Conservation (phyloP, 495 filamentous ascomycete species). For the Xylaria intraflava region DNA sequence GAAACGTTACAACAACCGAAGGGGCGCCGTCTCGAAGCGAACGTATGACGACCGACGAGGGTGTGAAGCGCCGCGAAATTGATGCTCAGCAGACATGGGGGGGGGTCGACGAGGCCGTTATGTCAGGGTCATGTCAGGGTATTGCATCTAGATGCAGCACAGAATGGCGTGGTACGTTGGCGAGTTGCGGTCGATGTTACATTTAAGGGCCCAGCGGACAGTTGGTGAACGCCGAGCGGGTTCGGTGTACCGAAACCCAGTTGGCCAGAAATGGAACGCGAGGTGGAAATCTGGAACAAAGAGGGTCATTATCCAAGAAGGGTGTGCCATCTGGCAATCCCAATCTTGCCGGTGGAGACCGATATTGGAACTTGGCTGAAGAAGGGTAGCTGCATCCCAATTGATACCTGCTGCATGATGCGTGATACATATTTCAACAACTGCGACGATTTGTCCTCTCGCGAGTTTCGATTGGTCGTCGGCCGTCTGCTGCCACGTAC, state of each 20-base stretch:
- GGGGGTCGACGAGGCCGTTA: constrained; percentile 15
- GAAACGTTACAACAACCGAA: constrained; percentile 24
- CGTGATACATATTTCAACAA: constrained; percentile 7
- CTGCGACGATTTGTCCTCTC: not conserved
- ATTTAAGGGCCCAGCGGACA: constrained; percentile 14
- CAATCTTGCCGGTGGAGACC: constrained; percentile 28
- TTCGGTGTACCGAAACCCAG: constrained; percentile 13
- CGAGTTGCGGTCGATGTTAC: constrained; percentile 12
- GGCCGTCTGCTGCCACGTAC: constrained; percentile 9
- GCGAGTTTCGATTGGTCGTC: constrained; percentile 4
- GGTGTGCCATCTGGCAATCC: constrained; percentile 45
- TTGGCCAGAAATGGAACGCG: constrained; percentile 22
- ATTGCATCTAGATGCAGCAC: constrained; percentile 17
- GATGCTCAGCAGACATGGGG: constrained; percentile 17
- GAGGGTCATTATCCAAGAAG: constrained; percentile 36
- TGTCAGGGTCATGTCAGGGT: constrained; percentile 20
- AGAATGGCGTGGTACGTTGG: constrained; percentile 18
- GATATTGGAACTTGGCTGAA: constrained; percentile 19
- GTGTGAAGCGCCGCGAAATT: constrained; percentile 24
- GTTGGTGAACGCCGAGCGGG: constrained; percentile 22
- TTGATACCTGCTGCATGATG: constrained; percentile 16
- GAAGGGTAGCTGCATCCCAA: constrained; percentile 13
- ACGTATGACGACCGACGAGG: constrained; percentile 26
- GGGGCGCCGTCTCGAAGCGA: constrained; percentile 22
- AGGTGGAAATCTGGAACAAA: constrained; percentile 25